phyloP scores from a whole-genome alignment of 257 asterid genomes.

The Eustoma russellianum region DNA sequence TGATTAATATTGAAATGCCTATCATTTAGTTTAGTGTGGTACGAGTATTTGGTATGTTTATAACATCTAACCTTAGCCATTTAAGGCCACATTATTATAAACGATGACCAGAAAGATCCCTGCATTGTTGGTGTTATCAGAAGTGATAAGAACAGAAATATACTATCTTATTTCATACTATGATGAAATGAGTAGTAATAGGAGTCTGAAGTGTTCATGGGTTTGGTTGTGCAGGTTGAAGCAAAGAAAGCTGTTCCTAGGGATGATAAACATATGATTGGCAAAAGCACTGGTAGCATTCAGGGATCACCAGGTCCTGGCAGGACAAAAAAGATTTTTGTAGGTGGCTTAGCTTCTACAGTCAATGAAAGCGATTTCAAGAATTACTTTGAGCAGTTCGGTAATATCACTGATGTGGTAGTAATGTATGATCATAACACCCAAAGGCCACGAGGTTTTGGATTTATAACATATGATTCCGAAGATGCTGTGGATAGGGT shows the following conservation, averaged over 20 bases:
- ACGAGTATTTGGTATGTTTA: background rate
- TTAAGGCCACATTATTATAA: background rate
- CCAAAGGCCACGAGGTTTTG: constrained; percentile 79
- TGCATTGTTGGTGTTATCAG: too few species aligned
- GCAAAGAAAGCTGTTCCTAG: constrained; percentile 90
- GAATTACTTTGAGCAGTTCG: constrained; percentile 69
- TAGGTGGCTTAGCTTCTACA: constrained; percentile 84
- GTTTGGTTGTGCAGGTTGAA: constrained; percentile 49
- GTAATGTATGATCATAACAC: constrained; percentile 89
- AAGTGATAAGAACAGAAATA: too few species aligned
- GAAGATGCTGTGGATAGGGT: constrained; percentile 79
- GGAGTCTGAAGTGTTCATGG: constrained; percentile 13
- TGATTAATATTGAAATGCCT: constrained; percentile 5
- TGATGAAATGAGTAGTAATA: too few species aligned
- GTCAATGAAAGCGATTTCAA: constrained; percentile 69
- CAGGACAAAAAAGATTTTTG: constrained; percentile 81
- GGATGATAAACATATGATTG: constrained; percentile 55
- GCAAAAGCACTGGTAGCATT: constrained; percentile 46
- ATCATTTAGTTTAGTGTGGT: constrained; percentile 1
- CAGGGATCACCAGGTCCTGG: constrained; percentile 76
- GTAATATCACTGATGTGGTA: constrained; percentile 58
- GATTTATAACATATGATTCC: constrained; percentile 66
- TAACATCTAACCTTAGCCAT: background rate
- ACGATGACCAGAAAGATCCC: too few species aligned
- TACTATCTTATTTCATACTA: too few species aligned